Evolutionary conservation across 495 filamentous ascomycete genomes (phyloP), one percentile per base, ranked within the genome.

Genomic region (Annulohypoxylon maeteangense): DNA sequence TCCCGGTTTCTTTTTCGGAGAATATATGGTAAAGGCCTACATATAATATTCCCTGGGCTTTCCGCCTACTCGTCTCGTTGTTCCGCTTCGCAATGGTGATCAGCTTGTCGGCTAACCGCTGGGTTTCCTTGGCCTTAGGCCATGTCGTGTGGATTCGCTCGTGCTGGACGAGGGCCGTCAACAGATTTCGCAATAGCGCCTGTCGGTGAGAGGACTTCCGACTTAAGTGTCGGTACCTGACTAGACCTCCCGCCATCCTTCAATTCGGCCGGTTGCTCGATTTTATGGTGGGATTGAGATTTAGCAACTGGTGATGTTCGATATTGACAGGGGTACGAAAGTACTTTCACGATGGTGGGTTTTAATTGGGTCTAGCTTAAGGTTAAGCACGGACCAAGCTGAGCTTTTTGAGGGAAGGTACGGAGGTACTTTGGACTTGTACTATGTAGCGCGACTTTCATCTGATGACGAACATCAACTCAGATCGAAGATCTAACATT

Each of bases 111-210:
- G 95, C 95, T 27, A 98, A 79, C 0, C 91, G 87, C 80, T 98
- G 95, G 47, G 95, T 92, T 83, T 99, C 95, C 80, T 98, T 99
- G 31, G 95, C 95, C 83, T 98, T 98, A 78, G 88, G 88, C 89
- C 91, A 98, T 82, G 95, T 97, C 25, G 95, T 99, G 51, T 88
- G 89, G 83, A 99, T 97, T 58, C 91, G 88, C 82, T 99, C 95
- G 79, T 97, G 88, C 76, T 91, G 85, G 84, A 99, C 89, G 62
- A 99, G 91, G n/a, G 93, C 95, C 65, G 94, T 97, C 75, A 98
- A 93, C 47, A 99, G 86, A 81, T 98, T 98, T 70, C 95, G 93
- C 64, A 99, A 91, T 68, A 99, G 88, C 60, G 95, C 94, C 81
- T 95, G 88, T 76, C 95, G 89, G 77, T 98, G 95, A 31, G 95